phyloP scores from a whole-genome alignment of 2,329 filamentous ascomycete genomes.

The Clonostachys byssicola region DNA sequence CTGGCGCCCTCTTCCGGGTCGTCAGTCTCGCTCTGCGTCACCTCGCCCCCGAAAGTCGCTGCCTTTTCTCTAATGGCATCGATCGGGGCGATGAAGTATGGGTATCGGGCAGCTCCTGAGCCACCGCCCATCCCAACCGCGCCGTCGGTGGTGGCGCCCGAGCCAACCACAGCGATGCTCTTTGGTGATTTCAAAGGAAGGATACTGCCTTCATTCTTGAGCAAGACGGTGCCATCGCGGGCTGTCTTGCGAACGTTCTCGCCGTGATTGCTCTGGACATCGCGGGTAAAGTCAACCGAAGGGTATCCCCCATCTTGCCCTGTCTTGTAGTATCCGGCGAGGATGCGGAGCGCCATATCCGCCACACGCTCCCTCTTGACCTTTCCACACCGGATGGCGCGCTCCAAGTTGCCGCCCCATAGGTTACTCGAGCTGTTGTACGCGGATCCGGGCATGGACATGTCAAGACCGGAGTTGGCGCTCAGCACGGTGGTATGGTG shows the following conservation, averaged over 20 bases:
- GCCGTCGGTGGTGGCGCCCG: constrained; percentile 55
- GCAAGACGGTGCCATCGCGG: constrained; percentile 55
- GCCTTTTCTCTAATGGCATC: constrained; percentile 61
- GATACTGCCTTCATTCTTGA: constrained; percentile 57
- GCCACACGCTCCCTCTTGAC: constrained; percentile 58
- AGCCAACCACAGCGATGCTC: constrained; percentile 58
- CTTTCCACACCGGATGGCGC: constrained; percentile 51
- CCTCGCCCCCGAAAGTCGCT: constrained; percentile 34
- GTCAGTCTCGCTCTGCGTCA: constrained; percentile 51
- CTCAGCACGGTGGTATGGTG: constrained; percentile 67
- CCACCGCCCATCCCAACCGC: constrained; percentile 68
- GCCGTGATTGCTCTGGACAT: constrained; percentile 56
- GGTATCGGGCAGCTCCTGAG: constrained; percentile 56
- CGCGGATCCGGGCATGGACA: constrained; percentile 74
- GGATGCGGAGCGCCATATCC: constrained; percentile 62
- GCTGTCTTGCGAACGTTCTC: constrained; percentile 56
- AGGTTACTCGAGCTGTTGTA: constrained; percentile 46
- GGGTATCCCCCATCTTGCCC: constrained; percentile 48
- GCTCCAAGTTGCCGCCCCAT: constrained; percentile 50
- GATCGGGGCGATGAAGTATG: constrained; percentile 61
- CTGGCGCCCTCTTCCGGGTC: constrained; percentile 34
- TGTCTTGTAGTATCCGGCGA: constrained; percentile 58
- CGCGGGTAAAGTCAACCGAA: constrained; percentile 45
- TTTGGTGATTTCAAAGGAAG: constrained; percentile 48
- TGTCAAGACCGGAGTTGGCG: constrained; percentile 69